Base-by-base conservation (phyloP, 768 basidiomycete species). In the Calocybe indica region DNA sequence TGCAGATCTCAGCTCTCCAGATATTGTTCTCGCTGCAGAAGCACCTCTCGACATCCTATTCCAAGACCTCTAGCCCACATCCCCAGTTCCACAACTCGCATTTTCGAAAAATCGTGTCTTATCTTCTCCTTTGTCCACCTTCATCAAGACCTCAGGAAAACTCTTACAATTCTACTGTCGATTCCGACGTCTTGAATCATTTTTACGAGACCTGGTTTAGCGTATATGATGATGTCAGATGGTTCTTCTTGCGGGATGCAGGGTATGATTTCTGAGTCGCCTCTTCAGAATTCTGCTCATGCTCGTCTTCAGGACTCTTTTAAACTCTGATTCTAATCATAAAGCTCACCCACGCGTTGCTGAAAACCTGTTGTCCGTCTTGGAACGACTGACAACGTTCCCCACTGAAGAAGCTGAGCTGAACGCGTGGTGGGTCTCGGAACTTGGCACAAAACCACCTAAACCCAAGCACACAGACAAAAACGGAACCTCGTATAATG, bases 221-320 rank as follows among this genome's bases (percentile, higher is more conserved):
- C 53, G 79, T 86, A 9, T 59, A 88, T 60, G 87, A 91, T 57
- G 92, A 95, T 57, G 69, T 94, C 31, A 79, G 92, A 49, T 94
- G 88, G 88, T 89, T 87, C 69, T 92, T 92, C 69, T 74, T 95
- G 32, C 77, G 85, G 37, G 88, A 92, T 58, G 73, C 86, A 46
- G 78, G 73, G 90, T 87, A 63, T 49, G 78, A 69, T 5, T 42
- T 28, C 41, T 11, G 11, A 32, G 13, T 15, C 45, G n/a, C 14
- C 40, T 48, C 35, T 37, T 14, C 11, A 14, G n/a, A 30, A 14
- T 29, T 38, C 46, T 5, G 10, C 40, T 43, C 8, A 43, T 37
- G n/a, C 15, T 43, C 47, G 34, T 53, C 33, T 50, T 41, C 47
- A 69, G 68, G 22, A 62, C 64, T 39, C 47, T 68, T 49, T 50